Conservation (phyloP, 2,329 filamentous ascomycete genomes). For the Akanthomyces muscarius region DNA sequence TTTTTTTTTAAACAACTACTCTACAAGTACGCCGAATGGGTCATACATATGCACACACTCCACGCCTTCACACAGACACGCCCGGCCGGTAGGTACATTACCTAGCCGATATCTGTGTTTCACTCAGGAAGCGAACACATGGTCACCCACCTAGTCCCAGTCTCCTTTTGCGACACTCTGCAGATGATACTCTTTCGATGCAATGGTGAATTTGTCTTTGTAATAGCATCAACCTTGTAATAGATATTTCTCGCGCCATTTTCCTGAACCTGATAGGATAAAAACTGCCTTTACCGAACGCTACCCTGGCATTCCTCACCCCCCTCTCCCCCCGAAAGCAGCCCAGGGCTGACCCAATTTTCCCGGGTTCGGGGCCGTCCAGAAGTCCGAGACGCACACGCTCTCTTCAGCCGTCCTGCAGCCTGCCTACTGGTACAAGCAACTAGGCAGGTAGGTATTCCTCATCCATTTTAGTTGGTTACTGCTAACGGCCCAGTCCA, state of each 20-base stretch:
- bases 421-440: too few relatives aligned
- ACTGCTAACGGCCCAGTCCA: too few relatives aligned
- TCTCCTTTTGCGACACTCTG: not conserved
- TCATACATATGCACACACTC: not conserved
- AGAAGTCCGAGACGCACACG: slow-evolving; percentile 10
- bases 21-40: not conserved
- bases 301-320: not conserved
- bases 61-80: not conserved
- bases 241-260: too few relatives aligned
- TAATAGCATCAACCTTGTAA: too few relatives aligned
- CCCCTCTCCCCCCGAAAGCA: not conserved
- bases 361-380: slow-evolving; percentile 16
- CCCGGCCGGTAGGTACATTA: not conserved
- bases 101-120: not conserved
- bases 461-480: too few relatives aligned
- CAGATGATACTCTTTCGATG: not conserved
- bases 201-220: too few relatives aligned
- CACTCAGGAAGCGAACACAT: slow-evolving; percentile 5
- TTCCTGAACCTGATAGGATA: too few relatives aligned
- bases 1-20: too few relatives aligned
- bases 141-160: not conserved
- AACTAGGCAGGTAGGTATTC: too few relatives aligned
- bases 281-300: not conserved
- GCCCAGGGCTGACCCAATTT: slow-evolving; percentile 1
- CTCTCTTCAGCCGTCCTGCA: not conserved